Evolutionary conservation across 345 rosid species (phyloP), one percentile per base, ranked within the genome.

Genomic region (Microcos paniculata): DNA sequence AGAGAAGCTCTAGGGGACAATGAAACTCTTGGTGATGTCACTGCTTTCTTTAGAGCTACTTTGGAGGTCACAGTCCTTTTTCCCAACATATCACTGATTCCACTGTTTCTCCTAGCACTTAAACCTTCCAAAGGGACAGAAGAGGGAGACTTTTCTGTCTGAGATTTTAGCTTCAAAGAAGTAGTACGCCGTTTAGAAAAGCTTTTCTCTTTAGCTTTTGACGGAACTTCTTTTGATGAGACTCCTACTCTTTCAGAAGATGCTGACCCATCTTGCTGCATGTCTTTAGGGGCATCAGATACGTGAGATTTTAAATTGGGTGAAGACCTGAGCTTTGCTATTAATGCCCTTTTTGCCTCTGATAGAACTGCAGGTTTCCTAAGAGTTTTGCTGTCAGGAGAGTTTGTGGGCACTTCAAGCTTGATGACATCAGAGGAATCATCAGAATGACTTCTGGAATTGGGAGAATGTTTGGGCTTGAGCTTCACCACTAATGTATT

Each of bases 121-220:
- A 63, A 70, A 77, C 82, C 77, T 74, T 63, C 70, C 46, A 83
- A 84, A 79, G 74, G 13, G 23, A 35, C 78, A 52, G 82, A 74
- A 71, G 79, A 63, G 46, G 87, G 59, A 24, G 68, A 42, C 26
- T 77, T 85, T 52, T 80, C 80, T 55, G 78, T 71, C 70, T 46
- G 78, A 79, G 88, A 71, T 77, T 79, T 83, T 33, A 76, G 74
- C 82, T 82, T 85, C 76, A 74, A 73, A 71, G 85, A 79, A 71
- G 77, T 33, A 77, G 76, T 62, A 79, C 19, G 72, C 74, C 77
- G 79, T 26, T 72, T 69, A 46, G 83, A 79, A 56, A 70, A 64
- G 56, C 76, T 80, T 26, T 65, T 83, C 72, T 81, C 84, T 76
- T 81, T 85, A 52, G 80, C 67, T 78, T 81, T 72, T 43, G 82